Percentiles rank a stretch among this genome's conserved stretches.
Evolutionary conservation across 768 basidiomycete genomes (phyloP).

Genomic region (Tricholoma flavovirens): DNA sequence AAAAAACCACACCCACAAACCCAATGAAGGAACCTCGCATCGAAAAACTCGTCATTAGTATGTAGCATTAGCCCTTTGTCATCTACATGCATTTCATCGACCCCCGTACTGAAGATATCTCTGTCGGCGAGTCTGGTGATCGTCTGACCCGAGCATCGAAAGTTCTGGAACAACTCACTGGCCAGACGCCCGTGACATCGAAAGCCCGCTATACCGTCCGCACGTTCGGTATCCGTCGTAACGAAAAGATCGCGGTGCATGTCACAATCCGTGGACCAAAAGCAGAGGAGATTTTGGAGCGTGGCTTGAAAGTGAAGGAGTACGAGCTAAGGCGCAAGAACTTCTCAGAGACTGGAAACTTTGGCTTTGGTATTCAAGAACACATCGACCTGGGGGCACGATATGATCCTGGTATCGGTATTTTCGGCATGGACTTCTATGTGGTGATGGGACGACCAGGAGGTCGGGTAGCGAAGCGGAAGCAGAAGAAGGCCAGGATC

Average conservation of each 20-base stretch:
- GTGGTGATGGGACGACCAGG: constrained; percentile 97
- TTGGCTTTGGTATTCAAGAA: constrained; percentile 98
- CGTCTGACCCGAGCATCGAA: constrained; percentile 98
- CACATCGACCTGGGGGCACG: constrained; percentile 99
- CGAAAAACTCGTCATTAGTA: constrained; percentile 99
- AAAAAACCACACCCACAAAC: constrained; percentile 85
- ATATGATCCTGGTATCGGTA: constrained; percentile 98
- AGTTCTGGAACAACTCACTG: constrained; percentile 98
- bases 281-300: constrained; percentile 98
- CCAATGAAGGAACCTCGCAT: constrained; percentile 95
- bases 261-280: constrained; percentile 99
- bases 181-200: constrained; percentile 98
- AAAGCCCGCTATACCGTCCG: constrained; percentile 99
- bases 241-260: constrained; percentile 99
- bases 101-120: constrained; percentile 76
- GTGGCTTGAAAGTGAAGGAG: constrained; percentile 99
- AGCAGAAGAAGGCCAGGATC: constrained; percentile 80
- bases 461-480: constrained; percentile 84
- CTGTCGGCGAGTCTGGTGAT: constrained; percentile 99
- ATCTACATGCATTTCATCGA: constrained; percentile 3
- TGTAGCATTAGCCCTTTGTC: constrained; percentile 33
- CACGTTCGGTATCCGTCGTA: constrained; percentile 98
- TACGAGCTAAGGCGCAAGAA: constrained; percentile 96
- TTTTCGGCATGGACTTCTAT: constrained; percentile 99
- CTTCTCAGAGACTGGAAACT: constrained; percentile 99